Evolutionary conservation across 768 basidiomycete species (phyloP).

Genomic region (Suillus luteus): DNA sequence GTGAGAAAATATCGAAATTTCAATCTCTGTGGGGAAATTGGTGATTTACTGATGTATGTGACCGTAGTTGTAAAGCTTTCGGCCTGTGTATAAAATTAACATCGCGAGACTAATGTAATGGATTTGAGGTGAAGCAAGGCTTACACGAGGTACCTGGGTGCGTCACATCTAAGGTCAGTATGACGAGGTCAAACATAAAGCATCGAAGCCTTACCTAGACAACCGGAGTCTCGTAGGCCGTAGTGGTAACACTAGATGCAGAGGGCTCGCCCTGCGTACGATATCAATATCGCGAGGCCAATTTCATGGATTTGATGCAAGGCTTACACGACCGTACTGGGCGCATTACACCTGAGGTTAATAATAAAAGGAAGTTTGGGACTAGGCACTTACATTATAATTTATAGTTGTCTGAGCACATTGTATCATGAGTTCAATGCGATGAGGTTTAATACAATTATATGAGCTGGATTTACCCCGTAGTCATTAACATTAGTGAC

Average conservation of each 20-base stretch:
- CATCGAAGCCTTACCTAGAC: background rate
- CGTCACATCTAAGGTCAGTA: background rate
- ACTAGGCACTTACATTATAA: background rate
- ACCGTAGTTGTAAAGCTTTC: background rate
- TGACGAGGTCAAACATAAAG: background rate
- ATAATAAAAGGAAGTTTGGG: background rate
- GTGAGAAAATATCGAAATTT: too few relatives aligned
- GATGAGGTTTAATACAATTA: too few relatives aligned
- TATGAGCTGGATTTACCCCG: too few relatives aligned
- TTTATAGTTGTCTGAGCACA: background rate
- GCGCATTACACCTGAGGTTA: background rate
- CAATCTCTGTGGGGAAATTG: too few relatives aligned
- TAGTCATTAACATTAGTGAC: too few relatives aligned
- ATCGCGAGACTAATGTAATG: background rate
- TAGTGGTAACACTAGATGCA: background rate
- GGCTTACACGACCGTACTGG: background rate
- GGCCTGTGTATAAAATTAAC: background rate
- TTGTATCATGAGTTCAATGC: background rate
- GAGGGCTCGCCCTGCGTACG: background rate
- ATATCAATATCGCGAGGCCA: background rate
- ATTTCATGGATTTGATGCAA: background rate
- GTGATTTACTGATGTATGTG: too few relatives aligned
- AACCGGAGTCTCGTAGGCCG: background rate
- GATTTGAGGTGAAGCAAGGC: background rate
- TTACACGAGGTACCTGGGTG: background rate